These are phyloP conservation scores for Vararia minispora DNA, from an alignment of 768 basidiomycete species.

Conservation along the genomic window DNA sequence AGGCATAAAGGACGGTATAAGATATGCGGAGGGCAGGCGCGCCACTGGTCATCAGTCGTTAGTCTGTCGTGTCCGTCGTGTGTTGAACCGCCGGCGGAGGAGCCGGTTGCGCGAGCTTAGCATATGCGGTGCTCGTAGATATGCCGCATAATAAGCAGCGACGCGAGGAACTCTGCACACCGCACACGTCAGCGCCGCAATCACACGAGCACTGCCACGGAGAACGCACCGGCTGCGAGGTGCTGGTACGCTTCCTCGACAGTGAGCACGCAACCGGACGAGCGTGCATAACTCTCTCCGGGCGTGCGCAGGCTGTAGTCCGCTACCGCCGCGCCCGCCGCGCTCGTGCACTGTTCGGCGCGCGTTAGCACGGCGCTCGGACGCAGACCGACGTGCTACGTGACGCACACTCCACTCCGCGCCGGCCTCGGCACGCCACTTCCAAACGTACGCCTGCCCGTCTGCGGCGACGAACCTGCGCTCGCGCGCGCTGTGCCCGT, in stretches of 20 bases:
- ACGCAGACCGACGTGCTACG: not conserved
- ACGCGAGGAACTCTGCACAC: conserved; percentile 43
- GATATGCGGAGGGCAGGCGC: too few species aligned
- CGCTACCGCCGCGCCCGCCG: conserved; percentile 39
- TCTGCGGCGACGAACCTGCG: conserved; percentile 51
- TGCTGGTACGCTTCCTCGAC: conserved; percentile 50
- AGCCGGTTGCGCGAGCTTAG: conserved; percentile 3
- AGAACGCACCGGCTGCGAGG: conserved; percentile 40
- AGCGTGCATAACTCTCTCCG: conserved; percentile 40
- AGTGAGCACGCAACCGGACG: conserved; percentile 52
- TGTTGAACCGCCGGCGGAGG: not conserved
- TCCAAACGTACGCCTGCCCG: conserved; percentile 53
- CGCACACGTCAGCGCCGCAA: conserved; percentile 4
- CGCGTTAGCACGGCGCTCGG: not conserved
- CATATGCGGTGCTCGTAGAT: conserved; percentile 37
- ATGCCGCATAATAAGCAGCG: conserved; percentile 54
- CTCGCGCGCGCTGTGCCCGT: conserved; percentile 25
- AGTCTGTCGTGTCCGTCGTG: not conserved
- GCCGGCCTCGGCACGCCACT: conserved; percentile 31
- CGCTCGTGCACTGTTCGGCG: conserved; percentile 40
- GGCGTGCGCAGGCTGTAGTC: conserved; percentile 46
- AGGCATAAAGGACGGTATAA: too few species aligned
- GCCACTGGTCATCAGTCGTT: not conserved
- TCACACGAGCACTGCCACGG: not conserved
- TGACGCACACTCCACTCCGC: conserved; percentile 57